These are phyloP conservation scores for Xylaria sp. DNA, from an alignment of 2,329 filamentous ascomycete genomes.

Conservation along the genomic window DNA sequence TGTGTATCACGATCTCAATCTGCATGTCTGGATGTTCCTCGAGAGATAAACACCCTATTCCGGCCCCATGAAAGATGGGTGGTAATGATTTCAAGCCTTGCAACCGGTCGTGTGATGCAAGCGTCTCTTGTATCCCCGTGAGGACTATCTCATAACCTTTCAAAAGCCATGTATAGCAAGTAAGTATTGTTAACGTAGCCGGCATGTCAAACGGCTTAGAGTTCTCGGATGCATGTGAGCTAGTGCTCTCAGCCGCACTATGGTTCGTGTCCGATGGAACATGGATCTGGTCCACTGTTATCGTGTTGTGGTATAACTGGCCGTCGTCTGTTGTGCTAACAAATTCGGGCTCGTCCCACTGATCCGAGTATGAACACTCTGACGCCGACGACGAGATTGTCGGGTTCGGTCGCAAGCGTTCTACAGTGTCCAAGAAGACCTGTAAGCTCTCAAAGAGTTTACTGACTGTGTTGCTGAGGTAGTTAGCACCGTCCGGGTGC, in stretches of 20 bases:
- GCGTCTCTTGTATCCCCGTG: constrained; percentile 18
- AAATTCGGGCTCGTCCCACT: constrained; percentile 24
- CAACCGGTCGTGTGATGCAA: constrained; percentile 18
- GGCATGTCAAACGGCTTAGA: constrained; percentile 22
- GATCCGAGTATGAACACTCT: constrained; percentile 23
- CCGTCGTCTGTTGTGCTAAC: constrained; percentile 20
- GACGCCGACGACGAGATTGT: constrained; percentile 17
- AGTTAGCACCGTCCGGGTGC: constrained; percentile 15
- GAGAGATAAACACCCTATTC: constrained; percentile 13
- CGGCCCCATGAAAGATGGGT: constrained; percentile 12
- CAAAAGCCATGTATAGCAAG: constrained; percentile 25
- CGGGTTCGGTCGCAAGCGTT: constrained; percentile 19
- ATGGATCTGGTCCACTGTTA: constrained; percentile 7
- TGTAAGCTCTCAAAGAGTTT: constrained; percentile 26
- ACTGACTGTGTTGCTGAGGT: constrained; percentile 20
- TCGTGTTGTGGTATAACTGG: constrained; percentile 11
- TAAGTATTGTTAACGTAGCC: constrained; percentile 23
- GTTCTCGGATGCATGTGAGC: constrained; percentile 1
- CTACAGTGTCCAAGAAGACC: constrained; percentile 18
- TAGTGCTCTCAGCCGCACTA: background rate
- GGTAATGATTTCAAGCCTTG: constrained; percentile 23
- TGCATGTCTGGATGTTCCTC: constrained; percentile 23
- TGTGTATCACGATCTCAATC: constrained; percentile 25
- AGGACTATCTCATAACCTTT: constrained; percentile 23
- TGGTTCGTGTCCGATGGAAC: constrained; percentile 5